Evolutionary conservation across 83 land plant species (phyloP).

Genomic region (Diphasiastrum complanatum): DNA sequence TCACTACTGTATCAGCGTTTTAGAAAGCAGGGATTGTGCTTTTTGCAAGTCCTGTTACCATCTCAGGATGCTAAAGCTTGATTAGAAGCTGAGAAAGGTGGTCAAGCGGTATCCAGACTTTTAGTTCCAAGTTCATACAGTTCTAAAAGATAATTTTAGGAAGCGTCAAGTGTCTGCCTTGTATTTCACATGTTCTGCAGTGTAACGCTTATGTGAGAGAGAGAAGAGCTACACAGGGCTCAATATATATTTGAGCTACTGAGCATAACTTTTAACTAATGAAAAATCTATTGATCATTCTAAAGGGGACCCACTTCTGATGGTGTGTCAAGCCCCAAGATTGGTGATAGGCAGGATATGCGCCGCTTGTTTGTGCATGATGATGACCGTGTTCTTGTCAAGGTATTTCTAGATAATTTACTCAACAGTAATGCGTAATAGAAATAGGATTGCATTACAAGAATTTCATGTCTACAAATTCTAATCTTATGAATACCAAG

Average conservation of each 20-base stretch:
- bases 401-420: slow-evolving; percentile 3
- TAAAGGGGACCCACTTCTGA: slow-evolving; percentile 14
- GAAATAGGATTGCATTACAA: background rate
- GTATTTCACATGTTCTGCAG: no score
- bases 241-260: background rate
- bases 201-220: no score
- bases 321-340: slow-evolving; percentile 4
- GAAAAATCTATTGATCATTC: background rate
- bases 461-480: no score
- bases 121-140: background rate
- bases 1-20: no score
- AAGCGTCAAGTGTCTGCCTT: no score
- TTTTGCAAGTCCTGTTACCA: no score
- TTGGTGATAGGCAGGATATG: slow-evolving; percentile 24
- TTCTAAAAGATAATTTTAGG: background rate
- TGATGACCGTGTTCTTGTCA: slow-evolving; percentile 30
- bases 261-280: background rate
- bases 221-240: no score
- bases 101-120: no score
- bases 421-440: background rate
- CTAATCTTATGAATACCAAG: background rate
- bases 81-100: no score
- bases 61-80: no score
- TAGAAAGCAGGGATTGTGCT: no score
- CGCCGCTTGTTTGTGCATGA: slow-evolving; percentile 31